A percentile compares a stretch with the other conserved stretches of the same genome.
Evolutionary conservation across 805 yeast genomes (phyloP).

Genomic region (Soucietia sequanensis): DNA sequence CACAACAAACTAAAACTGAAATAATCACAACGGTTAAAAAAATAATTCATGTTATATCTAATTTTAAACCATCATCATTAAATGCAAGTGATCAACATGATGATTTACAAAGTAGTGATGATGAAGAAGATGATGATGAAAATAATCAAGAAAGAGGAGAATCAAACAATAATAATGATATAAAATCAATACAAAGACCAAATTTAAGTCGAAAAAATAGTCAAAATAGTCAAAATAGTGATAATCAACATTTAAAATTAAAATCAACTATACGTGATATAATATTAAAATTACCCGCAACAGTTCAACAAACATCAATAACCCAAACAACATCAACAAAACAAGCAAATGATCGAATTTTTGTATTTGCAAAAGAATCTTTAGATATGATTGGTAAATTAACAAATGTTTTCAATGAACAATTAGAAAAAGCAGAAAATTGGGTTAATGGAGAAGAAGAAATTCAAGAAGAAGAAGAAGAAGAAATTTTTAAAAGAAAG

Average conservation of each 20-base stretch:
- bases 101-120: slow-evolving; percentile 44
- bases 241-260: slow-evolving; percentile 19
- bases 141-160: not conserved
- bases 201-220: slow-evolving; percentile 58
- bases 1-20: slow-evolving; percentile 65
- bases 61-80: slow-evolving; percentile 53
- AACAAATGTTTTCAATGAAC: slow-evolving; percentile 81
- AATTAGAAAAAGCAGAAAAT: slow-evolving; percentile 77
- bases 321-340: slow-evolving; percentile 13
- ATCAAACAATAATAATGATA: slow-evolving; percentile 7
- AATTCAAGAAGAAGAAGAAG: slow-evolving; percentile 10
- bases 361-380: slow-evolving; percentile 85
- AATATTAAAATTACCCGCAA: slow-evolving; percentile 65
- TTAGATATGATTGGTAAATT: slow-evolving; percentile 82
- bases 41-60: slow-evolving; percentile 81
- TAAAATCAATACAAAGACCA: slow-evolving; percentile 43
- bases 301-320: slow-evolving; percentile 42
- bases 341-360: slow-evolving; percentile 58
- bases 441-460: slow-evolving; percentile 60
- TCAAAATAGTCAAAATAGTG: slow-evolving; percentile 6
- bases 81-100: slow-evolving; percentile 49
- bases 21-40: slow-evolving; percentile 87
- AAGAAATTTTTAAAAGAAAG: no score
- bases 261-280: slow-evolving; percentile 78
- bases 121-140: slow-evolving; percentile 9